Conservation (phyloP, 768 basidiomycete genomes). For the Auricularia cornea region DNA sequence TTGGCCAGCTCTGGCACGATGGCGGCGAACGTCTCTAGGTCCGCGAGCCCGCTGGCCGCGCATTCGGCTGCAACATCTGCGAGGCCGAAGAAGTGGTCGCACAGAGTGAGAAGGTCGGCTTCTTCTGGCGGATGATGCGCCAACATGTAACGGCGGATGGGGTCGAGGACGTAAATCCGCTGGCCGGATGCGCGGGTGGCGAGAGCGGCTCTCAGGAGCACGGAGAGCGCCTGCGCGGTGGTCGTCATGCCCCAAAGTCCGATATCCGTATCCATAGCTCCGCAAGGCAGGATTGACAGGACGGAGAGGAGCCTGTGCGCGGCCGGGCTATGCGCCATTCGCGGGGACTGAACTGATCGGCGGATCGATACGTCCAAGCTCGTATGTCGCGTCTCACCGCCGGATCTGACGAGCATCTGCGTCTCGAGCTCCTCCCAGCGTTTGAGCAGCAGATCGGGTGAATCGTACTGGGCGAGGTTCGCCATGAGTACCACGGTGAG, state of each 20-base stretch:
- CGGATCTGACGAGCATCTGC: neutral
- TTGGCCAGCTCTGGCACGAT: no score
- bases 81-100: neutral
- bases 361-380: neutral
- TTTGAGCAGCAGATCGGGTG: neutral
- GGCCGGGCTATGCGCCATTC: neutral
- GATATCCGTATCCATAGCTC: neutral
- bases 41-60: no score
- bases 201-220: neutral
- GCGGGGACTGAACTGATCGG: neutral
- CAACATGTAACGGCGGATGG: neutral
- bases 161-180: neutral
- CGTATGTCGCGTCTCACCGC: neutral
- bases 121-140: neutral
- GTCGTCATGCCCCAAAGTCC: neutral
- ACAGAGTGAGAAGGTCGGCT: neutral
- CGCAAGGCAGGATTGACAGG: neutral
- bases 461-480: neutral
- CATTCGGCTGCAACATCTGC: no score
- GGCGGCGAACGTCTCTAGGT: no score
- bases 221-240: neutral
- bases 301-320: neutral
- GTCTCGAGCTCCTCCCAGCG: neutral
- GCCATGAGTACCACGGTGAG: neutral
- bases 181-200: neutral